Evolutionary conservation across 768 basidiomycete genomes (phyloP).

Genomic region (Calocybe indica): DNA sequence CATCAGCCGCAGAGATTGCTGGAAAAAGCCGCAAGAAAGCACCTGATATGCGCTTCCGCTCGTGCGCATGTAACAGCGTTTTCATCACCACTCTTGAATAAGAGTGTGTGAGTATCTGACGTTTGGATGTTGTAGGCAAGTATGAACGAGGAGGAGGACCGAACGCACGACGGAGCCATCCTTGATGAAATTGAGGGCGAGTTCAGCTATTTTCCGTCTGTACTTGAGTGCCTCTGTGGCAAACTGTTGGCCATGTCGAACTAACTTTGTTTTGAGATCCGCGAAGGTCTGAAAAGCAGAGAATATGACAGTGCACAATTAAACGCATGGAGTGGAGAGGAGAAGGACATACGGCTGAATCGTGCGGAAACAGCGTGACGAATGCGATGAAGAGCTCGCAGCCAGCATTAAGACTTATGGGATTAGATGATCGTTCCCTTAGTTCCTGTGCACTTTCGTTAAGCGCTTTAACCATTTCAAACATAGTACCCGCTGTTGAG

Average conservation of each 20-base stretch:
- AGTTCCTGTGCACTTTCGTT: constrained; percentile 67
- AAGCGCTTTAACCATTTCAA: constrained; percentile 83
- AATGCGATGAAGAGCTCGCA: constrained; percentile 89
- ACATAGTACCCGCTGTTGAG: constrained; percentile 77
- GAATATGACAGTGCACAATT: no score
- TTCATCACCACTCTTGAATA: constrained; percentile 95
- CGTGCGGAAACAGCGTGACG: constrained; percentile 79
- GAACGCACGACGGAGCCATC: constrained; percentile 81
- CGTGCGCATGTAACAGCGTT: constrained; percentile 84
- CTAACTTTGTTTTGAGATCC: constrained; percentile 77
- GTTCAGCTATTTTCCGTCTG: constrained; percentile 82
- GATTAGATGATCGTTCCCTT: constrained; percentile 59
- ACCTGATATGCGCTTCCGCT: constrained; percentile 86
- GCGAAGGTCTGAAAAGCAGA: constrained; percentile 59
- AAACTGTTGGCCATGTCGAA: constrained; percentile 76
- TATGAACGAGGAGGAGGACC: neutral
- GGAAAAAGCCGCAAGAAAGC: constrained; percentile 14
- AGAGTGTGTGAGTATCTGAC: constrained; percentile 91
- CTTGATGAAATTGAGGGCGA: constrained; percentile 88
- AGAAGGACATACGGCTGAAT: constrained; percentile 57
- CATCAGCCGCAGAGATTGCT: neutral
- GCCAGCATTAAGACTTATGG: constrained; percentile 83
- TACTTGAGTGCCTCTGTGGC: constrained; percentile 76
- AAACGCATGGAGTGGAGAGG: constrained; percentile 1
- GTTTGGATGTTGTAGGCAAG: constrained; percentile 7